Evolutionary conservation across 129 eudicot genomes (phyloP), one percentile per base, ranked within the genome.

Genomic region (Heracleum sosnowskyi): DNA sequence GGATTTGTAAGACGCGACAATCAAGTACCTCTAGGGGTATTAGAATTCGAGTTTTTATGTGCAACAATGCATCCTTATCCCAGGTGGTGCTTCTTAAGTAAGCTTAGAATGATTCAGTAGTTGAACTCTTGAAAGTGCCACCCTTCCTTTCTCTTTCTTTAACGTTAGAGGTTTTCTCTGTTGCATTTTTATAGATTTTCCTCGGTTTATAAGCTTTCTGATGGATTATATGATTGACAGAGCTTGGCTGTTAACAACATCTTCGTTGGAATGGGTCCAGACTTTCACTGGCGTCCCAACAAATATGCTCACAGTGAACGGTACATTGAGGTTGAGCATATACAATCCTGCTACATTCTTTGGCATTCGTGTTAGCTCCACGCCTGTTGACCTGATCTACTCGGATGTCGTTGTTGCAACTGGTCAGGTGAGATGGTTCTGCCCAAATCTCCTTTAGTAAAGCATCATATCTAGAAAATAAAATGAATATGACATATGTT

Each of bases 341-440:
- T 89, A 95, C 85, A 95, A 95, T 78, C 96, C 97, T 53, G 99
- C 96, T 41, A 87, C 99, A 9, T 95, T 95, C 80, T 95, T 85
- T 68, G 99, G 99, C 31, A 89, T 95, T 83, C 99, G 89, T 86
- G 97, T 95, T 81, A 87, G 90, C 86, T 89, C 99, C 31, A 84
- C 91, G 11, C 95, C 99, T 5, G 88, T 92, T 82, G 84, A 88
- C 83, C 89, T 95, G 74, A 36, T 92, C 80, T 92, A 88, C 78
- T 92, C 96, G 2, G 90, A 95, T 71, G 82, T 95, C 9, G 83
- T 86, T 26, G 86, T 95, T 77, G 99, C 90, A 66, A 90, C 91
- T 18, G 97, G 96, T 77, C 92, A 90, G 95, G 99, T 95, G 75
- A 73, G 77, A 77, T 79, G 39, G 41, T 37, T 78, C 63, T 77